Base-by-base conservation (phyloP, 108 stramenopile species). In the Chaetoceros tenuissimus region DNA sequence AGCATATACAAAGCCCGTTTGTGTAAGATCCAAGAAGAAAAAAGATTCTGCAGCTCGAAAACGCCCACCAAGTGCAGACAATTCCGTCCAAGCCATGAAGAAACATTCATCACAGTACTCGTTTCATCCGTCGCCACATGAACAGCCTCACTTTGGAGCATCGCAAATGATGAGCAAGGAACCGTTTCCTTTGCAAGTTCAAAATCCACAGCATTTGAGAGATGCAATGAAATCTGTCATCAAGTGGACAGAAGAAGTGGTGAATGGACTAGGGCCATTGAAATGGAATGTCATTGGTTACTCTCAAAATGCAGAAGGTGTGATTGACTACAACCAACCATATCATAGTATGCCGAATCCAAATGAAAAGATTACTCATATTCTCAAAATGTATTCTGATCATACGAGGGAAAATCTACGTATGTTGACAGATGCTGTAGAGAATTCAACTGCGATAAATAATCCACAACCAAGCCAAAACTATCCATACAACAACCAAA, bases 21-120 rank as follows among this genome's bases (percentile, higher is more conserved):
- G 72, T 20, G 79, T 90, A 17, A 78, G 85, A n/a, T 84, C 82
- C 24, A 94, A 94, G 66, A 72, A 82, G 25, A 94, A 84, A 60
- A 78, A 79, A 53, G 50, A 26, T 28, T 23, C 30, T 1, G 55
- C 27, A 10, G 26, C 17, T n/a, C n/a, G 53, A 44, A 40, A 46
- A 19, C 22, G 30, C 16, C 19, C 16, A 49, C 17, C 10, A 8
- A n/a, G n/a, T 22, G 8, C 10, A 13, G 13, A 31, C 16, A 19
- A 44, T 28, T 2, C 24, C 25, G 18, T 23, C 44, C 21, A 23
- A 27, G 1, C 24, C 51, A 63, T 43, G 46, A 40, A 62, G 5
- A n/a, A n/a, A n/a, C n/a, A n/a, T n/a, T n/a, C n/a, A n/a, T n/a
- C n/a, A n/a, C n/a, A n/a, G n/a, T n/a, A n/a, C n/a, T n/a, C n/a